Conservation (phyloP, 2,329 filamentous ascomycete species). For the Sporothrix euskadiensis region DNA sequence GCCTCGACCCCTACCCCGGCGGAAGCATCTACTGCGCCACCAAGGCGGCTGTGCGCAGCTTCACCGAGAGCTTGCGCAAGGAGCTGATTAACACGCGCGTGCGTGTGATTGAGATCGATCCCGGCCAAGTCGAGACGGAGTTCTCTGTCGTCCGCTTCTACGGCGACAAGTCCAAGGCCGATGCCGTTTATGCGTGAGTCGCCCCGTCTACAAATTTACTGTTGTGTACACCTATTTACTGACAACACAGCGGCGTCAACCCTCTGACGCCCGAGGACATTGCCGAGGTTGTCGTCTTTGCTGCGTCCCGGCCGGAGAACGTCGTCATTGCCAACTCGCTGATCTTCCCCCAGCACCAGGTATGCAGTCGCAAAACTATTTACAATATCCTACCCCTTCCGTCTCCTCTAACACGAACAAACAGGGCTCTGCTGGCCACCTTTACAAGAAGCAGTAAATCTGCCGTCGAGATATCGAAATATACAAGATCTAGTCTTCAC, state of each 20-base stretch:
- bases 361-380: neutral
- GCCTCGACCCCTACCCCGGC: constrained; percentile 79
- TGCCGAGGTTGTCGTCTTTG: constrained; percentile 85
- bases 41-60: constrained; percentile 83
- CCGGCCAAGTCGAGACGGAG: constrained; percentile 91
- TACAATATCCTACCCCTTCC: neutral
- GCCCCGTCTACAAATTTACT: no score
- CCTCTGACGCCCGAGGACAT: constrained; percentile 88
- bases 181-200: constrained; percentile 80
- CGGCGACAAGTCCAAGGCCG: constrained; percentile 84
- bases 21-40: constrained; percentile 92
- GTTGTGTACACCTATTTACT: neutral
- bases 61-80: constrained; percentile 78
- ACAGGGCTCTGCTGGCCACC: constrained; percentile 28
- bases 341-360: constrained; percentile 88
- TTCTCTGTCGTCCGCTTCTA: constrained; percentile 87
- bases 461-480: neutral
- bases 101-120: constrained; percentile 83
- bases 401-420: constrained; percentile 6
- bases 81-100: constrained; percentile 81
- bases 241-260: constrained; percentile 62
- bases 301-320: constrained; percentile 80
- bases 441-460: constrained; percentile 27
- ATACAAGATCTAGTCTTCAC: constrained; percentile 12
- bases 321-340: constrained; percentile 87